Evolutionary conservation across 1,139 yeast genomes (phyloP).

Genomic region (Meyerozyma guilliermondii): DNA sequence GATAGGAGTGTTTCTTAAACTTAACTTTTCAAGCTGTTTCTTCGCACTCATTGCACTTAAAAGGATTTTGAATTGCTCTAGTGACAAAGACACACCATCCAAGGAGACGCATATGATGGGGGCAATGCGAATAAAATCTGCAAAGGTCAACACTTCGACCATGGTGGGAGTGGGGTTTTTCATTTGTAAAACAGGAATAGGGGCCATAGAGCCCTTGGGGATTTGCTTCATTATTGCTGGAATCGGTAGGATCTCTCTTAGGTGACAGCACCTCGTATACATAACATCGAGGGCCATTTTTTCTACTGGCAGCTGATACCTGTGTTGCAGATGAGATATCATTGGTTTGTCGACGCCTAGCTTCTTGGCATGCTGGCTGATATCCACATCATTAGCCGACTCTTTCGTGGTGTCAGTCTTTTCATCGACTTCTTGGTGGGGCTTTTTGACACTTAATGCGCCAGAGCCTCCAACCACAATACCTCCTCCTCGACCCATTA

Average conservation of each 20-base stretch:
- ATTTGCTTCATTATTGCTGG: constrained; percentile 74
- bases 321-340: constrained; percentile 21
- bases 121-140: constrained; percentile 71
- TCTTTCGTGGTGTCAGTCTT: constrained; percentile 4
- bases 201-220: constrained; percentile 65
- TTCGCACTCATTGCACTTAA: constrained; percentile 59
- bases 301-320: constrained; percentile 32
- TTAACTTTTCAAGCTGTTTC: constrained; percentile 57
- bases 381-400: constrained; percentile 35
- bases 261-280: constrained; percentile 73
- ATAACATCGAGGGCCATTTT: constrained; percentile 56
- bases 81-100: constrained; percentile 63
- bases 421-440: constrained; percentile 11
- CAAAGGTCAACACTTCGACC: constrained; percentile 68
- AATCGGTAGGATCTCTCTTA: constrained; percentile 68
- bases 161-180: constrained; percentile 71
- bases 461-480: constrained; percentile 79
- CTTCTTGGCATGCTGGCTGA: constrained; percentile 36
- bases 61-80: constrained; percentile 60
- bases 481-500: constrained; percentile 59
- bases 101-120: constrained; percentile 64
- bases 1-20: constrained; percentile 67
- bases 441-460: constrained; percentile 40
- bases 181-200: constrained; percentile 58
- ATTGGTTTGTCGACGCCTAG: constrained; percentile 48